Conservation (phyloP, 441 rosid genomes). For the Aquilaria agallochum region DNA sequence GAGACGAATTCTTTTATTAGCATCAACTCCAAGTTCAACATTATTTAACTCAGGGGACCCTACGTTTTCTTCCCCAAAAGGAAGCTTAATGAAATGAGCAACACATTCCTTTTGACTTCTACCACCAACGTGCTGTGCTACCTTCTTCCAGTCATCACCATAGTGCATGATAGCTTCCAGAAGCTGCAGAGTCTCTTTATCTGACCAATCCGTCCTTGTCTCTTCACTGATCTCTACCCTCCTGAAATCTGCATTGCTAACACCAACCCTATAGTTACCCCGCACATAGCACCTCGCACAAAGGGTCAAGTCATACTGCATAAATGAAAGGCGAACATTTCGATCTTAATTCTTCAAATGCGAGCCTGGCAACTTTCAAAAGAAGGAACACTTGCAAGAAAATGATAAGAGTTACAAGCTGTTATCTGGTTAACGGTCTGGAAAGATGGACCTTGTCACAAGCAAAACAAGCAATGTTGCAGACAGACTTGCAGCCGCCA, state of each 20-base stretch:
- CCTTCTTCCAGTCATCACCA: slow-evolving; percentile 93
- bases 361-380: too few species aligned
- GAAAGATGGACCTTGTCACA: slow-evolving; percentile 64
- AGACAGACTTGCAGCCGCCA: slow-evolving; percentile 72
- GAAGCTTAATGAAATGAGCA: slow-evolving; percentile 77
- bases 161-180: slow-evolving; percentile 80
- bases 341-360: too few species aligned
- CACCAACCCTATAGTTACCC: slow-evolving; percentile 78
- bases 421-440: too few species aligned
- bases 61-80: slow-evolving; percentile 69
- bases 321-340: not conserved
- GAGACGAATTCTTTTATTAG: slow-evolving; percentile 57
- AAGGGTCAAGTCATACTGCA: slow-evolving; percentile 81
- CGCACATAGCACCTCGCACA: slow-evolving; percentile 98
- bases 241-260: slow-evolving; percentile 78
- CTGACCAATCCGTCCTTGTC: slow-evolving; percentile 75
- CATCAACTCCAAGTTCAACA: slow-evolving; percentile 33
- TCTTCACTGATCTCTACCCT: slow-evolving; percentile 86
- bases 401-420: too few species aligned
- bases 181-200: slow-evolving; percentile 79
- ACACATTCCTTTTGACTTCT: slow-evolving; percentile 87
- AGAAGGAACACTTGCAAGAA: too few species aligned
- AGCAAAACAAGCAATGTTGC: slow-evolving; percentile 85
- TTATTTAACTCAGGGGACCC: slow-evolving; percentile 33
- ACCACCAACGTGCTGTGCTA: slow-evolving; percentile 77